A percentile compares a stretch with the other conserved stretches of the same genome.
Evolutionary conservation across 768 basidiomycete species (phyloP).

Genomic region (Mrakia blollopis): DNA sequence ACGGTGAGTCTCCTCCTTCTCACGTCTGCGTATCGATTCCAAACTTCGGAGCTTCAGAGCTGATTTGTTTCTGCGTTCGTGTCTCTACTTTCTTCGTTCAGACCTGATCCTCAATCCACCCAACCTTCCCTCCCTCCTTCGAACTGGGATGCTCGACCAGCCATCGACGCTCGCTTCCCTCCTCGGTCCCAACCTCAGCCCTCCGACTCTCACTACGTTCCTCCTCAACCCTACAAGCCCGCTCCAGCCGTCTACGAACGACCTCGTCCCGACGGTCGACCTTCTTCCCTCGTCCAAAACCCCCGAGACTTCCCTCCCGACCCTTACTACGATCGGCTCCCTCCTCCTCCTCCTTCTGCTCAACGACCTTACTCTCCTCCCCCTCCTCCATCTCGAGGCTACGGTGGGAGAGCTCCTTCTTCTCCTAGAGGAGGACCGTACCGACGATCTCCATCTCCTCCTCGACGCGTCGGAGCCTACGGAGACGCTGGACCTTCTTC

Average conservation of each 20-base stretch:
- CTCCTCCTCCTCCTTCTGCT: background rate
- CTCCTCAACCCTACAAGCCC: background rate
- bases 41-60: background rate
- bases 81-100: background rate
- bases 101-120: background rate
- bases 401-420: background rate
- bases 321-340: slow-evolving; percentile 10
- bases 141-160: slow-evolving; percentile 1
- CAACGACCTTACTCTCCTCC: background rate
- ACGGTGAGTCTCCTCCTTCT: background rate
- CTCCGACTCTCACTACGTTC: background rate
- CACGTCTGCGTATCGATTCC: background rate
- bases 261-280: slow-evolving; percentile 6
- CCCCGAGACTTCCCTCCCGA: slow-evolving; percentile 11
- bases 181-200: background rate
- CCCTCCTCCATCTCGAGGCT: background rate
- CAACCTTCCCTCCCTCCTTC: background rate
- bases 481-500: background rate
- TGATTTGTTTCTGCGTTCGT: background rate
- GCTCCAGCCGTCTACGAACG: slow-evolving; percentile 4
- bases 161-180: slow-evolving; percentile 14
- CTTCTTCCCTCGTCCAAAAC: background rate
- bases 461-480: background rate
- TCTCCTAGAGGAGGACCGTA: background rate
- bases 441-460: background rate